Base-by-base conservation (phyloP, 352 stramenopile species). In the Blastocystis sp. region DNA sequence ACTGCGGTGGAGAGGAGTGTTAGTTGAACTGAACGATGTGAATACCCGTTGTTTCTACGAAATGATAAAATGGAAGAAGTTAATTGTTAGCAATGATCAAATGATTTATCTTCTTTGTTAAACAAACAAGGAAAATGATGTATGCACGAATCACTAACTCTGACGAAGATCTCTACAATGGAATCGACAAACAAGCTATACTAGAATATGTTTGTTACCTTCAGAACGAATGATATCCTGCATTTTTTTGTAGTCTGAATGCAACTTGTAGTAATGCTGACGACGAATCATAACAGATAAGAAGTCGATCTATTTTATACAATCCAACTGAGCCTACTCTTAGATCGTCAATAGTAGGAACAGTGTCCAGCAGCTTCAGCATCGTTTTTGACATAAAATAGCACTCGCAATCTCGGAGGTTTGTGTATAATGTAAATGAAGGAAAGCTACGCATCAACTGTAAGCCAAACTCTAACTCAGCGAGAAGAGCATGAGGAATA, bases 401-500 rank as follows among this genome's bases (percentile, higher is more conserved):
- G 11, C 54, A 29, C n/a, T 61, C 47, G 7, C 41, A 37, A 11
- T 80, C 70, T 15, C 7, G 11, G 11, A 80, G 70, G 56, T 80
- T 80, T n/a, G 41, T 80, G 47, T 80, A 64, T 8, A 80, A n/a
- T 6, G n/a, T 64, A 53, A 80, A 80, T 0, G 70, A 80, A 41
- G 70, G 70, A 37, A 45, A 66, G n/a, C 70, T 80, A 64, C 15
- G n/a, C n/a, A 15, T 80, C 0, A 54, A 7, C 8, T 13, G 20
- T 26, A 39, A 7, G 6, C 4, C 3, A 23, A n/a, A 6, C 11
- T n/a, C 70, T 62, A 9, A 80, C 70, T 80, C 70, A 18, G 18
- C n/a, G 34, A 80, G n/a, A 13, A 80, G 15, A 11, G 70, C 41
- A 4, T 61, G 29, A 7, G 70, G 70, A 3, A 80, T 59, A 4